Evolutionary conservation across 768 basidiomycete species (phyloP), one percentile per base, ranked within the genome.

Genomic region (Russula vinacea): DNA sequence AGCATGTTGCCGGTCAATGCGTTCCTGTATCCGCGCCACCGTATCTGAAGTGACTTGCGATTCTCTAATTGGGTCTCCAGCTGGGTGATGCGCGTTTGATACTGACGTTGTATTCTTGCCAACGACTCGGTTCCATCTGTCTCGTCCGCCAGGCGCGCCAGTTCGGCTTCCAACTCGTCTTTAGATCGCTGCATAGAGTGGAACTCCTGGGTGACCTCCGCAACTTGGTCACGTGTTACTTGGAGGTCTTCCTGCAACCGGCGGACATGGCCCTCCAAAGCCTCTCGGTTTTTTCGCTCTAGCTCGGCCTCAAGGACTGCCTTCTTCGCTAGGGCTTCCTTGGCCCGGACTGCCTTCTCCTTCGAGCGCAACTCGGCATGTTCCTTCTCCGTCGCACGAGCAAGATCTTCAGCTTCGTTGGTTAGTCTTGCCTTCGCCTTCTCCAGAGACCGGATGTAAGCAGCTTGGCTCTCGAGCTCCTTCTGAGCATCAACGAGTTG

Each of bases 381-480:
- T 70, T 88, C 90, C 58, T 79, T 79, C 71, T 92, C 90, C 26
- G 84, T 86, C 71, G 90, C 88, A 44, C 90, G 81, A 22, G 79
- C 78, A 44, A 90, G 75, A 73, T 98, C 95, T 72, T 97, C 94
- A 4, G 87, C 83, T 72, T 98, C 95, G 35, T 83, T 82, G 9
- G 85, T 80, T 54, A 94, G 77, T 2, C 90, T 82, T 33, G 78
- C 75, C 73, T 89, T 91, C 5, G 88, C 85, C 72, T 92, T 89
- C 75, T 95, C 90, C 32, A 96, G 78, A n/a, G 91, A 92, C 47
- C 88, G 87, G 67, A 95, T 90, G 68, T 93, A 87, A 1, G 81
- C 79, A 6, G 79, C 81, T 49, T 90, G 87, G 64, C 86, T 85
- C 73, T 87, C 81, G 37, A 96, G 75, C 73, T 96, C 93, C 22